Conservation (phyloP, 805 yeast species). For the Myxozyma geophila region DNA sequence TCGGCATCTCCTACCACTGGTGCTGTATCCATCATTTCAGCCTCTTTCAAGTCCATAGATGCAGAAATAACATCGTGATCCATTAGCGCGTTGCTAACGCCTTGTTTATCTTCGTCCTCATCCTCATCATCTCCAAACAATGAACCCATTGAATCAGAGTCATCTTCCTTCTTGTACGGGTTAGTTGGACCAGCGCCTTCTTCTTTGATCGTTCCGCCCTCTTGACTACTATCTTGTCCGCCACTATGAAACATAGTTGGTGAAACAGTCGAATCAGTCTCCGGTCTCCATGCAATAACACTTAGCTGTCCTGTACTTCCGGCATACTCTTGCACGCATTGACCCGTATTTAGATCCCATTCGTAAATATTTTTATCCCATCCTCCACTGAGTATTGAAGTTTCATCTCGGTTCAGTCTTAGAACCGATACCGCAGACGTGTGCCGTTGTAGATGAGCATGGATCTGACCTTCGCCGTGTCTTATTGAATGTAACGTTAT, state of each 20-base stretch:
- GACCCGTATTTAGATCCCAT: conserved; percentile 87
- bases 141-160: conserved; percentile 52
- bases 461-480: conserved; percentile 78
- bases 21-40: background rate
- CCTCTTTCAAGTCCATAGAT: background rate
- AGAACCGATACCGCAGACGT: conserved; percentile 75
- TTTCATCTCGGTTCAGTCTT: conserved; percentile 63
- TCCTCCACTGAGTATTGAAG: conserved; percentile 73
- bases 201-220: background rate
- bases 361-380: conserved; percentile 84
- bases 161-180: conserved; percentile 18
- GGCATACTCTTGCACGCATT: conserved; percentile 52
- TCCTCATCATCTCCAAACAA: conserved; percentile 62
- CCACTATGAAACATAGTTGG: background rate
- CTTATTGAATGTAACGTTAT: conserved; percentile 82
- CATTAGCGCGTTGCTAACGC: background rate
- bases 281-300: conserved; percentile 61
- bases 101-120: conserved; percentile 36
- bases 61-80: conserved; percentile 9
- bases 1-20: background rate
- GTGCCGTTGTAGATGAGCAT: conserved; percentile 77
- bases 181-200: background rate
- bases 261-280: conserved; percentile 7
- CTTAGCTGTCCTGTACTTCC: conserved; percentile 81
- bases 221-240: background rate